These are phyloP conservation scores for Schizochytrium sp. DNA, from an alignment of 108 stramenopile species.

Conservation along the genomic window DNA sequence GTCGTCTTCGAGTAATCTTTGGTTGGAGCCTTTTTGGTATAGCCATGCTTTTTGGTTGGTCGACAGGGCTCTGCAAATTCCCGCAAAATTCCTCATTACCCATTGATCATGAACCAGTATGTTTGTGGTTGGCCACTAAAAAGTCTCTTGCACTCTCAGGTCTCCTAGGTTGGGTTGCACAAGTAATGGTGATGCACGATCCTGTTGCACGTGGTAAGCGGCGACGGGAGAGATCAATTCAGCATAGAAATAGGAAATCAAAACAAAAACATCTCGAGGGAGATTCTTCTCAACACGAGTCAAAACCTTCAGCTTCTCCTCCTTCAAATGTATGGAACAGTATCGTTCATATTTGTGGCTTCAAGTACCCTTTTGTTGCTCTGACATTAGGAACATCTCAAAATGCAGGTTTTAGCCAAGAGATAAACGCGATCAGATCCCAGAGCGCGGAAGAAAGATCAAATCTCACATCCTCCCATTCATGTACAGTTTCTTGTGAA, in stretches of 20 bases:
- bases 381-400: too few relatives aligned
- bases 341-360: too few relatives aligned
- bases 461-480: too few relatives aligned
- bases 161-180: conserved; percentile 45
- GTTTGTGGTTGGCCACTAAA: background rate
- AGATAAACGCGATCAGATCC: too few relatives aligned
- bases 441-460: too few relatives aligned
- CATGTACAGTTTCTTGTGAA: too few relatives aligned
- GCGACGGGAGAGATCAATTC: background rate
- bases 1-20: background rate
- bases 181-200: background rate
- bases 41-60: conserved; percentile 46
- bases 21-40: conserved; percentile 26
- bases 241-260: background rate
- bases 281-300: too few relatives aligned
- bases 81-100: background rate
- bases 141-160: conserved; percentile 31
- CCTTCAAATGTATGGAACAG: too few relatives aligned
- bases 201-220: background rate
- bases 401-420: too few relatives aligned
- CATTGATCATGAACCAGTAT: background rate
- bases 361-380: too few relatives aligned
- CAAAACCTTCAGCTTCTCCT: too few relatives aligned
- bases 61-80: conserved; percentile 37
- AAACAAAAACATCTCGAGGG: background rate